Evolutionary conservation across 352 stramenopile genomes (phyloP).

Genomic region (Halophytophthora polymorphica): DNA sequence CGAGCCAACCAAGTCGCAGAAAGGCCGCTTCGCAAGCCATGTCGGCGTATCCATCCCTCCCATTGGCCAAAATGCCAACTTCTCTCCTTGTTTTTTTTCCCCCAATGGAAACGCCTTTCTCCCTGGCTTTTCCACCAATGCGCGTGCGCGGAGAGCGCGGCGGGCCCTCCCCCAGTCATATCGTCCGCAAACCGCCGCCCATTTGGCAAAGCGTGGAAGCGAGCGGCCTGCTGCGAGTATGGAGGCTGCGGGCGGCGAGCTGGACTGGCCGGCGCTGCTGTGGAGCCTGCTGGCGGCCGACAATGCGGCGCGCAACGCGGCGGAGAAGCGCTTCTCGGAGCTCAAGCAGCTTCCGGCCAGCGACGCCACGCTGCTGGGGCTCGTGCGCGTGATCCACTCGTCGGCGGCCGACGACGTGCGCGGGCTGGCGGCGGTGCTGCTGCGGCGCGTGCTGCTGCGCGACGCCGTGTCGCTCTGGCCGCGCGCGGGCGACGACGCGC

Average conservation of each 20-base stretch:
- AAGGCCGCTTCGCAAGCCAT: not conserved
- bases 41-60: not conserved
- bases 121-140: not conserved
- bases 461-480: slow-evolving; percentile 81
- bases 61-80: slow-evolving; percentile 1
- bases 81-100: not conserved
- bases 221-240: too few relatives aligned
- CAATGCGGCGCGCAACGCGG: slow-evolving; percentile 66
- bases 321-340: slow-evolving; percentile 55
- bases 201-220: too few relatives aligned
- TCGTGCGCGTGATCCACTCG: slow-evolving; percentile 63
- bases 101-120: not conserved
- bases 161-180: too few relatives aligned
- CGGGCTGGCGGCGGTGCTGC: slow-evolving; percentile 64
- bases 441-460: slow-evolving; percentile 71
- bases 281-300: slow-evolving; percentile 70
- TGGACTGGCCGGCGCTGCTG: slow-evolving; percentile 66
- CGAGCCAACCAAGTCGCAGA: slow-evolving; percentile 3
- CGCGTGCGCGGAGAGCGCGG: too few relatives aligned
- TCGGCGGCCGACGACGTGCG: slow-evolving; percentile 60
- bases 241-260: slow-evolving; percentile 11
- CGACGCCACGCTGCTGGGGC: slow-evolving; percentile 53
- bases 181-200: too few relatives aligned
- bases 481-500: slow-evolving; percentile 43
- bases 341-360: slow-evolving; percentile 50